Evolutionary conservation across 2,329 filamentous ascomycete species (phyloP).

Genomic region (Aurifilum marmelostoma): DNA sequence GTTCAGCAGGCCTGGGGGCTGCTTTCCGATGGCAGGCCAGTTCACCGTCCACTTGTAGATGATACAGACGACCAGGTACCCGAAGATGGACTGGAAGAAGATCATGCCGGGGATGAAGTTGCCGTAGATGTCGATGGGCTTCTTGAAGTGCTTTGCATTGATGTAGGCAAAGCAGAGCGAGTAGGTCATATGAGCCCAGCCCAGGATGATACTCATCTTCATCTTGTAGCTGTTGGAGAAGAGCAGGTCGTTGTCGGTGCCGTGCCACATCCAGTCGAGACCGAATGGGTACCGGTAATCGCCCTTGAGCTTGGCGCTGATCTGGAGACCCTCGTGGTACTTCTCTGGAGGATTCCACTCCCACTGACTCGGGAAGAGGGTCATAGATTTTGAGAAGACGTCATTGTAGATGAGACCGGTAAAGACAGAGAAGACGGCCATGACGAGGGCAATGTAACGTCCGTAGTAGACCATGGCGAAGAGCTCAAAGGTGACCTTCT

Average conservation of each 20-base stretch:
- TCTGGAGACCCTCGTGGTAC: slow-evolving; percentile 66
- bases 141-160: slow-evolving; percentile 94
- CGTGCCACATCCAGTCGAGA: slow-evolving; percentile 95
- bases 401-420: slow-evolving; percentile 98
- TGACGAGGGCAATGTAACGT: slow-evolving; percentile 97
- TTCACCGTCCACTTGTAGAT: slow-evolving; percentile 96
- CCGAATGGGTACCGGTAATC: slow-evolving; percentile 93
- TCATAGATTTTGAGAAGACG: slow-evolving; percentile 90
- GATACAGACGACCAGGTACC: slow-evolving; percentile 91
- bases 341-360: slow-evolving; percentile 70
- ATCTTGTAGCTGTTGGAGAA: slow-evolving; percentile 99
- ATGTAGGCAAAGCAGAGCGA: slow-evolving; percentile 90
- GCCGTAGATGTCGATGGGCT: slow-evolving; percentile 92
- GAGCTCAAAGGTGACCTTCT: slow-evolving; percentile 90
- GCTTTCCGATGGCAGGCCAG: slow-evolving; percentile 68
- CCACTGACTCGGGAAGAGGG: slow-evolving; percentile 89
- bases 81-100: slow-evolving; percentile 99
- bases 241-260: slow-evolving; percentile 89
- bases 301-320: slow-evolving; percentile 68
- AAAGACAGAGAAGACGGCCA: slow-evolving; percentile 96
- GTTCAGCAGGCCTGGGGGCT: slow-evolving; percentile 88
- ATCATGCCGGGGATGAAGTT: slow-evolving; percentile 99
- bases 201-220: slow-evolving; percentile 98
- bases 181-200: slow-evolving; percentile 99
- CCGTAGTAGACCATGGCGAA: slow-evolving; percentile 99